Evolutionary conservation across 139 green algal genomes (phyloP), one percentile per base, ranked within the genome.

Genomic region (Raphidocelis subcapitata): DNA sequence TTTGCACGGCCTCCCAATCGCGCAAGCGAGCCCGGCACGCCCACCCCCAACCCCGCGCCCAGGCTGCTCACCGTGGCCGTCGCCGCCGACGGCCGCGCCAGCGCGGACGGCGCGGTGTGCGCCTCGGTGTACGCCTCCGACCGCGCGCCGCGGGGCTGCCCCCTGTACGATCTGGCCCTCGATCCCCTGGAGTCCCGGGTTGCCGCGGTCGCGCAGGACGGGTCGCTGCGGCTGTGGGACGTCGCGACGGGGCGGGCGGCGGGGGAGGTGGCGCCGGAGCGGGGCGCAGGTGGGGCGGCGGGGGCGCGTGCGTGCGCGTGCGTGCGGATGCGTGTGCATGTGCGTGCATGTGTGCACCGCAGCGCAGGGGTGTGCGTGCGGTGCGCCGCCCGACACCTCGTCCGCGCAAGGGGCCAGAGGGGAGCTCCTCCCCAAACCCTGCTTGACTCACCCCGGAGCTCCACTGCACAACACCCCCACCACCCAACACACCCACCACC

Each of bases 131-230:
- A 84, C 47, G 67, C 71, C 35, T 67, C 51, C 10, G 73, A 84
- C 47, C 63, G 44, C 24, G 33, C 77, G 62, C 49, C 73, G 12
- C 70, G 81, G 15, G 79, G 76, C 18, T 49, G 41, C 41, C 31
- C 79, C 54, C 69, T 90, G 60, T 88, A 84, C 65, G 82, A 87
- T 59, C 31, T 90, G 72, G 79, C 72, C 20, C 29, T 85, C 5
- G 82, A 87, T 63, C 52, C 76, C 23, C 26, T 69, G 23, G 83
- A 79, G 21, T 37, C 37, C 20, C 51, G 74, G 20, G 76, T 76
- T 37, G 67, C 86, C 37, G 72, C 68, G 12, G 79, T 78, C 1
- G 79, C 67, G 15, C 74, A 83, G 46, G 84, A 82, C n/a, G 81
- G 79, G 12, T 41, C 68, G 33, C 32, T 90, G 61, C 62, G 74